These are phyloP conservation scores for Lanmaoa rubissima DNA, from an alignment of 768 basidiomycete species.

Conservation along the genomic window DNA sequence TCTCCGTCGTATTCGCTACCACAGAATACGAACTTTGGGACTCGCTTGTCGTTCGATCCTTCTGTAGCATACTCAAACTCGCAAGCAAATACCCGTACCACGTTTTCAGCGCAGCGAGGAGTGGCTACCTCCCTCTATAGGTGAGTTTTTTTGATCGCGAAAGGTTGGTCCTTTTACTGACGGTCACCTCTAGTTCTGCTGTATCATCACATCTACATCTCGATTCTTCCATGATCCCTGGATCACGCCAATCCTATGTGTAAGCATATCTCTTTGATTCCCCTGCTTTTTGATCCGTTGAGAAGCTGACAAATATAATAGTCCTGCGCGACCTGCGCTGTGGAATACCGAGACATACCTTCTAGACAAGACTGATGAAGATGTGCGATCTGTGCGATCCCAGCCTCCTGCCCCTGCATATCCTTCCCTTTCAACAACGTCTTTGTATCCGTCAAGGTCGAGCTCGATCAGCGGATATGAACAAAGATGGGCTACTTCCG, in stretches of 20 bases:
- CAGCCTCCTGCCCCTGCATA: neutral
- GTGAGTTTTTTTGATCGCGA: constrained; percentile 34
- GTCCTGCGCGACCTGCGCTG: constrained; percentile 9
- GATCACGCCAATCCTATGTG: constrained; percentile 16
- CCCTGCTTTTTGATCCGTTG: neutral
- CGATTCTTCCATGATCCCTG: constrained; percentile 2
- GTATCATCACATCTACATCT: constrained; percentile 48
- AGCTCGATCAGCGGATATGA: constrained; percentile 4
- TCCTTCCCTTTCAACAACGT: neutral
- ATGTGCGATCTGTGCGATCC: neutral
- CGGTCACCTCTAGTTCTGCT: constrained; percentile 41
- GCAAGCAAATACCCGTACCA: constrained; percentile 5
- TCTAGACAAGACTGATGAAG: constrained; percentile 3
- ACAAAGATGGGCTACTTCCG: constrained; percentile 26
- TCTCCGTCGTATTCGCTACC: neutral
- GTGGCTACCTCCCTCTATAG: constrained; percentile 52
- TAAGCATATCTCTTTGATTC: constrained; percentile 14
- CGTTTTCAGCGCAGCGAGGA: constrained; percentile 10
- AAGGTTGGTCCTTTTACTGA: constrained; percentile 1
- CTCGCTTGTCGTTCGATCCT: constrained; percentile 41
- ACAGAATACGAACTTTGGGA: constrained; percentile 5
- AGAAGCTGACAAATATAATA: constrained; percentile 3
- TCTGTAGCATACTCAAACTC: constrained; percentile 44
- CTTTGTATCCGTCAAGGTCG: neutral
- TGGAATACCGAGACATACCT: neutral